Conservation (phyloP, 805 yeast genomes). For the Monosporozyma aerobia region DNA sequence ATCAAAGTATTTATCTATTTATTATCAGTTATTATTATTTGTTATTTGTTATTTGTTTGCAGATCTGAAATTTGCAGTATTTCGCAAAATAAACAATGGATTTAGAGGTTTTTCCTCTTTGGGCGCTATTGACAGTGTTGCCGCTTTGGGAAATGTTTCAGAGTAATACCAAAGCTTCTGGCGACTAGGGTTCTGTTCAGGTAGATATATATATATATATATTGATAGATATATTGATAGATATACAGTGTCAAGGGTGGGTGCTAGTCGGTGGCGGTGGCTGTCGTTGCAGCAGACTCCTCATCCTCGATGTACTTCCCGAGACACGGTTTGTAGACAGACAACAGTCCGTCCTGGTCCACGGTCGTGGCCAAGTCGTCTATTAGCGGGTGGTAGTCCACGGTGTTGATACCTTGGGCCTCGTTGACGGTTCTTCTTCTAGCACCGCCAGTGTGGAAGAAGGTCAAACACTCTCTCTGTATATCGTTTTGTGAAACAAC, state of each 20-base stretch:
- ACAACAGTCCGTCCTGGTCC: conserved; percentile 23
- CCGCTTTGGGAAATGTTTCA: neutral
- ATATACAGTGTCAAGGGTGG: no score
- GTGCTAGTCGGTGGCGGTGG: neutral
- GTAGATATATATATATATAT: neutral
- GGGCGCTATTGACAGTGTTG: neutral
- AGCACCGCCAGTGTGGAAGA: conserved; percentile 26
- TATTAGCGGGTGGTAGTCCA: conserved; percentile 19
- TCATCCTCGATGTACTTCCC: conserved; percentile 14
- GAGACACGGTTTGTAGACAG: conserved; percentile 23
- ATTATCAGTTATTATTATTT: no score
- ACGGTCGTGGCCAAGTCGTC: conserved; percentile 21
- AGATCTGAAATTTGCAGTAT: neutral
- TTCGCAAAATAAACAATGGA: neutral
- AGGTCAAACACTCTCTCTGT: conserved; percentile 16
- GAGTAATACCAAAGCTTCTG: neutral
- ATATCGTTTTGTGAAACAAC: neutral
- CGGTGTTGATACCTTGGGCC: conserved; percentile 7
- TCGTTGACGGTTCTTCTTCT: conserved; percentile 10
- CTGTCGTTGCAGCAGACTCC: neutral
- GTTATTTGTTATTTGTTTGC: neutral
- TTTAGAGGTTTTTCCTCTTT: neutral
- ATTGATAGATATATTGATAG: no score
- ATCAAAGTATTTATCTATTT: no score
- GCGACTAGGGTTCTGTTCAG: neutral